phyloP scores from a whole-genome alignment of 768 basidiomycete genomes.

The Pleurotus pulmonarius region DNA sequence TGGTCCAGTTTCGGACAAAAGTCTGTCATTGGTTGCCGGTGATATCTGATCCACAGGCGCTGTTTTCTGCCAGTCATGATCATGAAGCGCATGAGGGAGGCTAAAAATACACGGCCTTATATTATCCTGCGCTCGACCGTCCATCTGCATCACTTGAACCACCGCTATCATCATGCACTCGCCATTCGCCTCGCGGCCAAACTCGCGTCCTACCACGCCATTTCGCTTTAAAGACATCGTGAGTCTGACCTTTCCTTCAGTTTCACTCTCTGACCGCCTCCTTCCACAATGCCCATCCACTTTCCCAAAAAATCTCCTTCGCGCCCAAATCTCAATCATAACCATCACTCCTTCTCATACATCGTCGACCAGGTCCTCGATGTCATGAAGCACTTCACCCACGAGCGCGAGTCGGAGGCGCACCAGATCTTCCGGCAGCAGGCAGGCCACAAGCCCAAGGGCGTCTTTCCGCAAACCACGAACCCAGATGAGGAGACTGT shows the following conservation, averaged over 20 bases:
- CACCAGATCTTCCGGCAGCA: conserved; percentile 80
- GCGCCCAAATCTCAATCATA: conserved; percentile 43
- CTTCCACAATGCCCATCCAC: not conserved
- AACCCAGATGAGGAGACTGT: conserved; percentile 88
- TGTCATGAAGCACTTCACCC: conserved; percentile 61
- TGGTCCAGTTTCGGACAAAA: no score
- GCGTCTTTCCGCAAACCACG: conserved; percentile 61
- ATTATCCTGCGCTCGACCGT: not conserved
- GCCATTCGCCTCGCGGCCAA: conserved; percentile 10
- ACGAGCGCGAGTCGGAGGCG: conserved; percentile 85
- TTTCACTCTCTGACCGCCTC: not conserved
- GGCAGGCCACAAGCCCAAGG: conserved; percentile 67
- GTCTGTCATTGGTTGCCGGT: not conserved
- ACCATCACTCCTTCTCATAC: conserved; percentile 37
- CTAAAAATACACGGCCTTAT: conserved; percentile 3
- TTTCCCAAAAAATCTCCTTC: not conserved
- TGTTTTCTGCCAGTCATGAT: not conserved
- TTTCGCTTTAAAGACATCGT: conserved; percentile 39
- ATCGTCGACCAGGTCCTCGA: conserved; percentile 62
- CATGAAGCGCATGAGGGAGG: not conserved
- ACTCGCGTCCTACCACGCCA: conserved; percentile 36
- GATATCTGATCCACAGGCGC: not conserved
- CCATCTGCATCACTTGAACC: not conserved
- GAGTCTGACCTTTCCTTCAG: conserved; percentile 12
- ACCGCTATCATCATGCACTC: conserved; percentile 5